Base-by-base conservation (phyloP, 495 filamentous ascomycete species). In the Stereocaulon alpinum region DNA sequence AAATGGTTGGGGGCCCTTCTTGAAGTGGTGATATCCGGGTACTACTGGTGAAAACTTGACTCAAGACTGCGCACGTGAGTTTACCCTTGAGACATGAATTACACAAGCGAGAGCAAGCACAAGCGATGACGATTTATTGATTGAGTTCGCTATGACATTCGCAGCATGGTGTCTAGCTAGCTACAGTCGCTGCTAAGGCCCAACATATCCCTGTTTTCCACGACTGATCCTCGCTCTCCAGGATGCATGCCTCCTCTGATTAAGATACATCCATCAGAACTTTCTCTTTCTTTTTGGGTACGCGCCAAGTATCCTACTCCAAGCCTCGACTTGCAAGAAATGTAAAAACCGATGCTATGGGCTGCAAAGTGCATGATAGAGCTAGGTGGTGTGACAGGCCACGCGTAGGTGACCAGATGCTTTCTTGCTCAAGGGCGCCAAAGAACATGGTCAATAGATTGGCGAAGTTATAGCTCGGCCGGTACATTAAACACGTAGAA, bases 91-190 rank as follows among this genome's bases (percentile, higher is more conserved):
- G 6, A 37, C n/a, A 29, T 18, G 6, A 30, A 17, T 20, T 44
- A 30, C 27, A 10, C 3, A 32, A 7, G 14, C 22, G 10, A 10
- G 15, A 4, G 6, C 15, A 49, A 20, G 55, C 37, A 58, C 12
- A 7, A 14, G 42, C 2, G 22, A 51, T 17, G 15, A 42, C 12
- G 22, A 51, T 42, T 22, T 40, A 51, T 34, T 30, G 5, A 12
- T 59, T 43, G 7, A 20, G 51, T 51, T 51, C 56, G 3, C 18
- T 51, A 49, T 43, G 17, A 50, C 47, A 59, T 49, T 51, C 24
- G 45, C 24, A 34, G 45, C 56, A 59, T 59, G 56, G 56, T 59
- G 32, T 59, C 56, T 59, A 51, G 47, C 47, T 59, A 41, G 51
- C 27, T 27, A 43, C 24, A 40, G 20, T 32, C 30, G 34, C 37